Percentiles rank a stretch among this genome's conserved stretches.
Evolutionary conservation across 345 rosid species (phyloP).

Genomic region (Boechera retrofracta): DNA sequence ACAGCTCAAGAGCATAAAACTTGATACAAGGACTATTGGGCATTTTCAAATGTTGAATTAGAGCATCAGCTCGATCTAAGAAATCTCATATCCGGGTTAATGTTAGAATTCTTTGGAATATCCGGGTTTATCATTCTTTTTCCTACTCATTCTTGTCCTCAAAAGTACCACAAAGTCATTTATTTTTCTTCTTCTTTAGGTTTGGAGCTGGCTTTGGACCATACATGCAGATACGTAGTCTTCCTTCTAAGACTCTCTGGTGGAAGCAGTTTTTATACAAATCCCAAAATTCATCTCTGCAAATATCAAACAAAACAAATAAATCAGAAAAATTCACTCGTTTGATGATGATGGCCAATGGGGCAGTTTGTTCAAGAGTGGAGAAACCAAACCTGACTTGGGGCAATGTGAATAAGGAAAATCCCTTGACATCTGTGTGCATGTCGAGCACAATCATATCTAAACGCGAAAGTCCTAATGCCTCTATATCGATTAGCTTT

Average conservation of each 20-base stretch:
- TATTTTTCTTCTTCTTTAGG: constrained; percentile 48
- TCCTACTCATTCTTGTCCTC: too few species aligned
- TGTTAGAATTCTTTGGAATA: neutral
- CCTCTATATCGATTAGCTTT: constrained; percentile 78
- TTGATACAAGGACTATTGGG: too few species aligned
- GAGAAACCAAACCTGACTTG: constrained; percentile 74
- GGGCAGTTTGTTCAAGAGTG: neutral
- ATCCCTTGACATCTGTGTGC: constrained; percentile 75
- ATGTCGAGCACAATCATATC: constrained; percentile 66
- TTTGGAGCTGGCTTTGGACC: constrained; percentile 60
- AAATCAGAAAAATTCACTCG: neutral
- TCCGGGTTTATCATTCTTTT: too few species aligned
- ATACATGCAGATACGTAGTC: constrained; percentile 64
- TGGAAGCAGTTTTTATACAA: constrained; percentile 78
- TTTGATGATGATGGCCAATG: neutral
- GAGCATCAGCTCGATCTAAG: neutral
- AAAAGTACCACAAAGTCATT: neutral
- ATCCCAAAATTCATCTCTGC: constrained; percentile 93
- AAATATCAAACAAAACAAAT: constrained; percentile 7
- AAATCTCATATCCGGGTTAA: neutral
- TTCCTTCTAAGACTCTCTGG: constrained; percentile 57
- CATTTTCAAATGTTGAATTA: neutral
- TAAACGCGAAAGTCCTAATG: constrained; percentile 77
- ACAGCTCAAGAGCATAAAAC: too few species aligned
- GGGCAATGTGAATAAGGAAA: constrained; percentile 79